Evolutionary conservation across 2,329 filamentous ascomycete species (phyloP).

Genomic region (Cytospora mali): DNA sequence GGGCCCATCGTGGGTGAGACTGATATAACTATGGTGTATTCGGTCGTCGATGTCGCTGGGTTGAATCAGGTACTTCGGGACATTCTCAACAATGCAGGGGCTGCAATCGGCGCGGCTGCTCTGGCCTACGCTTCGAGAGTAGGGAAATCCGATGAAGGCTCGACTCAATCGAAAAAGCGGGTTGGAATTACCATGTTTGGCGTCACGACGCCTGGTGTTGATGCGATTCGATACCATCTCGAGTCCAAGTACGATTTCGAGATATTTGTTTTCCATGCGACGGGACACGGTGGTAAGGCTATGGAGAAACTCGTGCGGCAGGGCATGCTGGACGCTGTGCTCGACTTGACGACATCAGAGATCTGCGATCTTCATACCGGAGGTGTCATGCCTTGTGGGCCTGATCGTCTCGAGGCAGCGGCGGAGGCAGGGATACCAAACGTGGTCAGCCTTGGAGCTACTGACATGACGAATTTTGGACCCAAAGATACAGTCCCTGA

Average conservation of each 20-base stretch:
- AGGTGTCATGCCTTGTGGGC: slow-evolving; percentile 63
- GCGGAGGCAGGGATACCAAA: slow-evolving; percentile 58
- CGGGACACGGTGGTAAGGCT: slow-evolving; percentile 66
- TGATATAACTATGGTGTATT: slow-evolving; percentile 72
- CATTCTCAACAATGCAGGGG: slow-evolving; percentile 65
- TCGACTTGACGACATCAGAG: slow-evolving; percentile 75
- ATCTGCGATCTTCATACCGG: slow-evolving; percentile 65
- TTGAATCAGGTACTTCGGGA: slow-evolving; percentile 60
- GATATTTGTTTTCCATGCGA: slow-evolving; percentile 65
- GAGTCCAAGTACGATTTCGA: slow-evolving; percentile 52
- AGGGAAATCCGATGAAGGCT: slow-evolving; percentile 3
- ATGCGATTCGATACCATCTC: slow-evolving; percentile 55
- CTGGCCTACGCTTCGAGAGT: slow-evolving; percentile 40
- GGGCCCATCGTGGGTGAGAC: slow-evolving; percentile 66
- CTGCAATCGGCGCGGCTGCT: slow-evolving; percentile 62
- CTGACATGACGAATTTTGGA: slow-evolving; percentile 68
- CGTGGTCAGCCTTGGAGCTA: slow-evolving; percentile 50
- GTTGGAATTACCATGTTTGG: slow-evolving; percentile 75
- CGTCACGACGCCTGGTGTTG: slow-evolving; percentile 69
- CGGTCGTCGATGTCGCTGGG: slow-evolving; percentile 71
- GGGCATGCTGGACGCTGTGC: slow-evolving; percentile 62
- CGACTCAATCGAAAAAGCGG: slow-evolving; percentile 39
- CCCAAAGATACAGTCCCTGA: slow-evolving; percentile 57
- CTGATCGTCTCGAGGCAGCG: slow-evolving; percentile 59
- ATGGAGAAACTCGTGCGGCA: slow-evolving; percentile 67